Base-by-base conservation (phyloP, 1,284 basidiomycete genomes). In the Ganoderma multipileum region DNA sequence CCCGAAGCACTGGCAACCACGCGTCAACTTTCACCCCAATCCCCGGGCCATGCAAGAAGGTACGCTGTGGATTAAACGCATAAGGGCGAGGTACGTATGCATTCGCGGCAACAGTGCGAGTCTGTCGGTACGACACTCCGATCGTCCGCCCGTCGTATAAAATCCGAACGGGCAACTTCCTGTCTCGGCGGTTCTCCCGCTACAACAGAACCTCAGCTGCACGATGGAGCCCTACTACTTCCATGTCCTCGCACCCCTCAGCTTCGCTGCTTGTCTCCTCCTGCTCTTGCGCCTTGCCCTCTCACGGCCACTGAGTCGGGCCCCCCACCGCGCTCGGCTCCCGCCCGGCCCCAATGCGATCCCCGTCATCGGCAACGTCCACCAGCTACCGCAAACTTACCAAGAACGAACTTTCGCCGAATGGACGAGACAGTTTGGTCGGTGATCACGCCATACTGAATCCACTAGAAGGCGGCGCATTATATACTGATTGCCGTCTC, bases 351-450 rank as follows among this genome's bases (percentile, higher is more conserved):
- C 87, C 11, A 80, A 71, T 50, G 78, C 81, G 9, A 73, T 82
- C 16, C 85, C 85, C 0, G 72, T 87, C 66, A 77, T 88, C 42
- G 87, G 87, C 2, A 88, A 87, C 70, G 76, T 82, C 33, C 81
- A 84, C 36, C 85, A 87, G 67, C 80, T 88, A 63, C 81, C 83
- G 3, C 59, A 68, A 20, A 67, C 73, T 23, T 76, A 81, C 64
- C 82, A 82, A 69, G 81, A 84, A 69, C 72, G 80, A 65, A 78
- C 76, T 23, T 87, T 87, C 68, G 73, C 69, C 16, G 64, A 74
- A 39, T 80, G 79, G 79, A 71, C 72, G 18, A 71, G 69, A 55
- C 47, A 57, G 33, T 79, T 74, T 61, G 79, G 79, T 80, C 71
- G 23, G 71, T 69, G 20, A 28, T 23, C 9, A 41, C 12, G 9